Evolutionary conservation across 805 yeast species (phyloP).

Genomic region (Kazachstania viticola): DNA sequence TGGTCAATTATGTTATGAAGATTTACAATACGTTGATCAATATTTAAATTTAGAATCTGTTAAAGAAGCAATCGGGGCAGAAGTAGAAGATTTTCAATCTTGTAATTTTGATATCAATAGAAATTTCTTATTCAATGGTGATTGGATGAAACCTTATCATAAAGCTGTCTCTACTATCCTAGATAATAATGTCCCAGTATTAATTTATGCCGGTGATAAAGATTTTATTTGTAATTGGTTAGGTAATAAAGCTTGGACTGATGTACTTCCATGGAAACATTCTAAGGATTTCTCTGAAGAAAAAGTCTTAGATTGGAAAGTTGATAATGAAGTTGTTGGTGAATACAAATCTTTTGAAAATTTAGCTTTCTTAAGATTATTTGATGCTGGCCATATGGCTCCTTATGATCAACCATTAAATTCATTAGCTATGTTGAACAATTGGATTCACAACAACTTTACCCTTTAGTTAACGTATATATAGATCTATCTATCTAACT

Average conservation of each 20-base stretch:
- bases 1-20: slow-evolving; percentile 63
- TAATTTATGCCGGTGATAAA: slow-evolving; percentile 91
- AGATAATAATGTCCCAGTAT: slow-evolving; percentile 65
- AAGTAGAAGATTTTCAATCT: slow-evolving; percentile 62
- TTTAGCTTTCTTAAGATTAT: slow-evolving; percentile 74
- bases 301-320: slow-evolving; percentile 35
- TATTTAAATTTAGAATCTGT: slow-evolving; percentile 73
- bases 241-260: slow-evolving; percentile 83
- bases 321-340: slow-evolving; percentile 46
- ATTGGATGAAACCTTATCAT: slow-evolving; percentile 87
- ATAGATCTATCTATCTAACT: not conserved
- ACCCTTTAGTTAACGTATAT: slow-evolving; percentile 8
- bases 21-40: slow-evolving; percentile 58
- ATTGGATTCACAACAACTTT: slow-evolving; percentile 71
- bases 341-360: slow-evolving; percentile 53
- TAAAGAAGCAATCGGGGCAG: slow-evolving; percentile 77
- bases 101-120: slow-evolving; percentile 72
- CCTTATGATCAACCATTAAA: slow-evolving; percentile 79
- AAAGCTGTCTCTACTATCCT: slow-evolving; percentile 58
- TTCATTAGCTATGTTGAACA: slow-evolving; percentile 70
- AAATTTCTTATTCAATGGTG: slow-evolving; percentile 78
- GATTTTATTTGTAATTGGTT: slow-evolving; percentile 96
- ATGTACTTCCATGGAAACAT: slow-evolving; percentile 58
- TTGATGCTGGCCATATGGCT: slow-evolving; percentile 93
- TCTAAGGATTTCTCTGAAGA: slow-evolving; percentile 40